Conservation (phyloP, 495 filamentous ascomycete genomes). For the Xylaria bambusicola region DNA sequence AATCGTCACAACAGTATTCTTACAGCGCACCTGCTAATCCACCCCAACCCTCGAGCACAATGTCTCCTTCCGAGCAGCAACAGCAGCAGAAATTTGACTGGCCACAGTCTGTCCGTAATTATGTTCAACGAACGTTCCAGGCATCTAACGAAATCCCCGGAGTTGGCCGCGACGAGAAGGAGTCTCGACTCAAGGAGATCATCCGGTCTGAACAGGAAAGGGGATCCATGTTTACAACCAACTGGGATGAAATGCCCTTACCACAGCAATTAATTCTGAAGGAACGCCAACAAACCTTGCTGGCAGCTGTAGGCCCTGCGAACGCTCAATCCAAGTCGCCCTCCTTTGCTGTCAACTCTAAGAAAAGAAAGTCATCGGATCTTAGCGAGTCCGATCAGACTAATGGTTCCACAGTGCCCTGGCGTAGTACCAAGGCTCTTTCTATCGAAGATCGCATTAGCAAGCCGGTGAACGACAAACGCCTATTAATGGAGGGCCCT, state of each 20-base stretch:
- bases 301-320: conserved; percentile 21
- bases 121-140: conserved; percentile 83
- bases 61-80: conserved; percentile 27
- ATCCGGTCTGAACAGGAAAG: conserved; percentile 78
- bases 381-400: conserved; percentile 43
- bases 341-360: conserved; percentile 38
- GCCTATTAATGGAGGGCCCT: conserved; percentile 47
- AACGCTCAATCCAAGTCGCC: conserved; percentile 14
- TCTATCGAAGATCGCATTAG: conserved; percentile 78
- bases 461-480: conserved; percentile 59
- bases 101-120: conserved; percentile 73
- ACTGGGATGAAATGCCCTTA: conserved; percentile 84
- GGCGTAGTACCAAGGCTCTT: conserved; percentile 68
- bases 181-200: conserved; percentile 78
- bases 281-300: conserved; percentile 58
- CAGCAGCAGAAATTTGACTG: conserved; percentile 68
- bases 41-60: conserved; percentile 25
- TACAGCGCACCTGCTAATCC: conserved; percentile 35
- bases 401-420: conserved; percentile 58
- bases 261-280: conserved; percentile 82
- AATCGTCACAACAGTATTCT: conserved; percentile 33
- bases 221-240: conserved; percentile 64
- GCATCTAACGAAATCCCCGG: conserved; percentile 66
- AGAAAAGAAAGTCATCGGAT: conserved; percentile 83
- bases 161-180: conserved; percentile 69